phyloP scores from a whole-genome alignment of 2,329 filamentous ascomycete genomes.

The Diaporthe caulivora region DNA sequence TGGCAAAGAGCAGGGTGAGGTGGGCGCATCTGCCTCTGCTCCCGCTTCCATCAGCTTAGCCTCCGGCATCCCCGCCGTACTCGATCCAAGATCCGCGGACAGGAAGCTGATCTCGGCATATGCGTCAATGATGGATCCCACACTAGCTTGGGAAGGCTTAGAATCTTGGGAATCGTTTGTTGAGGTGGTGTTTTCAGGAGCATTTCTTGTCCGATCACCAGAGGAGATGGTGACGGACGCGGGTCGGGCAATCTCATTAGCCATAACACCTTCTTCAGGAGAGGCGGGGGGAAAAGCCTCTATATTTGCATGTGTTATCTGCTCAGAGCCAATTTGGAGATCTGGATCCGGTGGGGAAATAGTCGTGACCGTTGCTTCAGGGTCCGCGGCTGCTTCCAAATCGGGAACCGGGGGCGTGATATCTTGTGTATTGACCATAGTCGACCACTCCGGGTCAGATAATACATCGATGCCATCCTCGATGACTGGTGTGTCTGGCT shows the following conservation, averaged over 20 bases:
- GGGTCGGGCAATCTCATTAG: not conserved
- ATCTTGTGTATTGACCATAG: constrained; percentile 33
- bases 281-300: not conserved
- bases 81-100: not conserved
- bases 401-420: not conserved
- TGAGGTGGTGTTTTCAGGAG: not conserved
- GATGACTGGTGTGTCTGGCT: not conserved
- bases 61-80: not conserved
- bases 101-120: constrained; percentile 10
- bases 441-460: constrained; percentile 26
- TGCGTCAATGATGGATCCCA: constrained; percentile 32
- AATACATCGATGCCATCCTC: constrained; percentile 19
- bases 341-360: not conserved
- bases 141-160: constrained; percentile 21
- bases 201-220: not conserved
- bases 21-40: not conserved
- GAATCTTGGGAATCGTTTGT: not conserved
- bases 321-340: not conserved
- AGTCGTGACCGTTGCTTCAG: not conserved
- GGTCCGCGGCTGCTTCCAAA: not conserved
- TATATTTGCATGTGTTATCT: not conserved
- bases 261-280: not conserved
- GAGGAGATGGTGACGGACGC: not conserved
- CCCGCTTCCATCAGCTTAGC: not conserved
- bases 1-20: not conserved